phyloP scores from a whole-genome alignment of 163 green algal species.

The Coccomyxa subellipsoidea region DNA sequence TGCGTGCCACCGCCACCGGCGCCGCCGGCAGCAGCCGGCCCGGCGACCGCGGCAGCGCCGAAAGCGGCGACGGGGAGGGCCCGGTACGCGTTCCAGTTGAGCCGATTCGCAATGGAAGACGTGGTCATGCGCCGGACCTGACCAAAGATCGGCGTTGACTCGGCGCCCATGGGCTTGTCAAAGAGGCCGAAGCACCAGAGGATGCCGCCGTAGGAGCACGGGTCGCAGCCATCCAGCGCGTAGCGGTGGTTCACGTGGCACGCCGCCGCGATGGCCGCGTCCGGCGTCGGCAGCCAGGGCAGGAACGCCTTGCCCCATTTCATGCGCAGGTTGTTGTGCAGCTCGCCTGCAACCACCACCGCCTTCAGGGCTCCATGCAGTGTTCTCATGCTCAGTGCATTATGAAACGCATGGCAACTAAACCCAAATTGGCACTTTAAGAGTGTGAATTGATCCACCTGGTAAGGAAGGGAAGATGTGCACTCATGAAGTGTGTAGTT shows the following conservation, averaged over 20 bases:
- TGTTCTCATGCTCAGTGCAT: no score
- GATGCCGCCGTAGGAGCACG: constrained; percentile 33
- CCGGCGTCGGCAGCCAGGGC: constrained; percentile 18
- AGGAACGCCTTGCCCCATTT: constrained; percentile 34
- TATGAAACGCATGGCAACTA: no score
- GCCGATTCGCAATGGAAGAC: constrained; percentile 10
- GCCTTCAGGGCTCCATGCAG: no score
- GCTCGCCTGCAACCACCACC: constrained; percentile 27
- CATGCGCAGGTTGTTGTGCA: constrained; percentile 39
- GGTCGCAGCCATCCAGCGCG: constrained; percentile 36
- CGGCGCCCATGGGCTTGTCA: constrained; percentile 23
- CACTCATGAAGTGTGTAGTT: no score
- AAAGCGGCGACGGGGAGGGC: neutral
- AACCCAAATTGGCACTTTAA: no score
- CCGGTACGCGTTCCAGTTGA: constrained; percentile 16
- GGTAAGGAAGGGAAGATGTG: no score
- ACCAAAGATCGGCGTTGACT: constrained; percentile 24
- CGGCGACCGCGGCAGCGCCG: neutral
- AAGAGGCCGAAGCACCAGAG: constrained; percentile 36
- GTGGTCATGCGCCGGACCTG: constrained; percentile 16
- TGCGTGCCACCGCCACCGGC: neutral
- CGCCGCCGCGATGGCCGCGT: constrained; percentile 16
- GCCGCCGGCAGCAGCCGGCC: neutral
- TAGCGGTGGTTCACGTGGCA: constrained; percentile 30
- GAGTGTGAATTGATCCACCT: no score